A percentile compares a stretch with the other conserved stretches of the same genome.
Evolutionary conservation across 2,329 filamentous ascomycete species (phyloP).

Genomic region (Colletotrichum sp.): DNA sequence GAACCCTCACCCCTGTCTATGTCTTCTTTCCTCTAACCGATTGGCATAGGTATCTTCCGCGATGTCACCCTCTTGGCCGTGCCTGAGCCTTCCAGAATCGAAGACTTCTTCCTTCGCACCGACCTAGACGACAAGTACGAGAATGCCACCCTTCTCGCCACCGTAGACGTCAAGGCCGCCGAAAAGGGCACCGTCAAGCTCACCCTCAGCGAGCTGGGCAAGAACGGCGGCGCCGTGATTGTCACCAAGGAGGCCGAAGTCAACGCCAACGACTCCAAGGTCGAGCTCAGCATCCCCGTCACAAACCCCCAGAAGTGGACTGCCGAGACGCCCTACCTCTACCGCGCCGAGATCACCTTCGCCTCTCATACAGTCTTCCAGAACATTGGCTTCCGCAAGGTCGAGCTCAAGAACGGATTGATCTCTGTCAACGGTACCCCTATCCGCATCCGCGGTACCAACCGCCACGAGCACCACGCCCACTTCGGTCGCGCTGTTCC

Average conservation of each 20-base stretch:
- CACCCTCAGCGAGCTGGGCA: conserved; percentile 44
- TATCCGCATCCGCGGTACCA: conserved; percentile 68
- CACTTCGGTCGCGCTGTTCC: conserved; percentile 67
- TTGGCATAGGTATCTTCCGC: conserved; percentile 61
- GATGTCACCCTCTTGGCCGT: conserved; percentile 69
- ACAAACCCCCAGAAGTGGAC: conserved; percentile 69
- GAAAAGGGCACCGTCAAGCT: conserved; percentile 42
- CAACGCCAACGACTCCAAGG: conserved; percentile 27
- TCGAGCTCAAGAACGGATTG: conserved; percentile 65
- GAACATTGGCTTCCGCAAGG: conserved; percentile 66
- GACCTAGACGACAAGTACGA: conserved; percentile 56
- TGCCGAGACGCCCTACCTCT: conserved; percentile 69
- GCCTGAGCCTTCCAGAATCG: conserved; percentile 52
- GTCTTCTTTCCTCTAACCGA: background rate
- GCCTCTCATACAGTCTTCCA: conserved; percentile 50
- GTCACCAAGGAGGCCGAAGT: conserved; percentile 30
- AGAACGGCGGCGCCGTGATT: conserved; percentile 37
- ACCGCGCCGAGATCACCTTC: conserved; percentile 54
- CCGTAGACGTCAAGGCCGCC: conserved; percentile 45
- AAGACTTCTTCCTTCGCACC: conserved; percentile 63
- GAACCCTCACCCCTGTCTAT: background rate
- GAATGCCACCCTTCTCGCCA: conserved; percentile 55
- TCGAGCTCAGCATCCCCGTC: conserved; percentile 52
- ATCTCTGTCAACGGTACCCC: conserved; percentile 67
- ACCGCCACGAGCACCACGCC: conserved; percentile 75